Base-by-base conservation (phyloP, 768 basidiomycete genomes). In the Kwoniella dejecticola region DNA sequence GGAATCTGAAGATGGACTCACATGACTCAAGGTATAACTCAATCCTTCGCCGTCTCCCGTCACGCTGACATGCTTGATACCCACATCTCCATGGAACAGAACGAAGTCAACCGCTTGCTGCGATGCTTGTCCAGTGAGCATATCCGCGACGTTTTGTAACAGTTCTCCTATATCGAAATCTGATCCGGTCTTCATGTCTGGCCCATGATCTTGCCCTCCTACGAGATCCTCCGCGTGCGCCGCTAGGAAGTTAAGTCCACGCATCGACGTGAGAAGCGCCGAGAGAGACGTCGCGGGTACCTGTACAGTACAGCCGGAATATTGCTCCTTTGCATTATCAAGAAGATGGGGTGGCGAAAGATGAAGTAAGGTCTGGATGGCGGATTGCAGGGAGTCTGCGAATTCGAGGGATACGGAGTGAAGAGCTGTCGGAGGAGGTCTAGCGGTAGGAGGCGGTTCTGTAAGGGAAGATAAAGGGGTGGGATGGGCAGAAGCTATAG, bases 131-230 rank as follows among this genome's bases (percentile, higher is more conserved):
- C 91, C 93, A 72, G 90, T 88, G 62, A 95, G 78, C 13, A 88
- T 85, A 80, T 97, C 93, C 10, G 91, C 92, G 8, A 92, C 87
- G 72, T 85, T 88, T 79, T 96, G 94, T 67, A 95, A 74, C 80
- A 90, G 82, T 77, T 97, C 93, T 23, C 90, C 93, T 38, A 96
- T 85, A 79, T 97, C 93, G 73, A 95, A 96, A 74, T 92, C 89
- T 53, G 85, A 84, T n/a, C 73, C 70, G 23, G 53, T 57, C 1
- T 60, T 68, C 53, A 45, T 62, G n/a, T 45, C 29, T 41, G 44
- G 53, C 23, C 30, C 47, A 33, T 57, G 38, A 30, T 52, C 52
- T 4, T 23, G 48, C 1, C 57, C 57, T n/a, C 47, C 64, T 7
- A 66, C 42, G 10, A 70, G 40, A 23, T 56, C 49, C 23, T 65